Evolutionary conservation across 495 filamentous ascomycete genomes (phyloP), one percentile per base, ranked within the genome.

Genomic region (Aspergillus kassunensis): DNA sequence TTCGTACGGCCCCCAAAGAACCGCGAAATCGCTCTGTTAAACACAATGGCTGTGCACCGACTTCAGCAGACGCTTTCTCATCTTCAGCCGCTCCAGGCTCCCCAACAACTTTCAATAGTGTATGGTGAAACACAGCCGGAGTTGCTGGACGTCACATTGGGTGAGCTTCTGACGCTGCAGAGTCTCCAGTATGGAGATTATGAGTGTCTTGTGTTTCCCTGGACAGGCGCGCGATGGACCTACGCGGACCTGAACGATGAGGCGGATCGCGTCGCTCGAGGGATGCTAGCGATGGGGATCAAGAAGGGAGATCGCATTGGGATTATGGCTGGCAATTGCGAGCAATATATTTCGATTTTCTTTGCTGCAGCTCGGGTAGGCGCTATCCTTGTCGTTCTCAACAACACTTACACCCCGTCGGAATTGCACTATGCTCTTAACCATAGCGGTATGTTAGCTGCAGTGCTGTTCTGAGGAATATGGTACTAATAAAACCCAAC

Each of bases 261-360:
- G 61, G 76, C 76, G 42, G 76, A 82, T 21, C 70, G 78, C 30
- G 55, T 87, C 35, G 82, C 84, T 16, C 74, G 73, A 48, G 80
- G 80, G 5, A 60, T 87, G 57, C 59, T 86, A 15, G 74, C 75
- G 12, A 72, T 80, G 58, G 83, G 83, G 0, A 79, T 87, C 13
- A 70, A 77, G 20, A 77, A 78, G 27, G 83, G 84, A 11, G 84
- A 87, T 60, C 75, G 84, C 2, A 70, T 88, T 16, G 85, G 81
- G 27, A 79, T 88, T 41, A 85, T 87, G 81, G 81, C 83, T 2
- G 84, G 84, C 3, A 87, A 88, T 61, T 87, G 83, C 61, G 83
- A 85, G 57, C 80, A 84, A 63, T 88, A 86, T 57, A 81, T 82
- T 27, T 74, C 81, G 0, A 71, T 87, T 15, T 85, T 88, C 69